Percentiles rank a stretch among this genome's conserved stretches.
phyloP scores from a whole-genome alignment of 202 grass and related monocot genomes.

The Brachypodium distachyon region DNA sequence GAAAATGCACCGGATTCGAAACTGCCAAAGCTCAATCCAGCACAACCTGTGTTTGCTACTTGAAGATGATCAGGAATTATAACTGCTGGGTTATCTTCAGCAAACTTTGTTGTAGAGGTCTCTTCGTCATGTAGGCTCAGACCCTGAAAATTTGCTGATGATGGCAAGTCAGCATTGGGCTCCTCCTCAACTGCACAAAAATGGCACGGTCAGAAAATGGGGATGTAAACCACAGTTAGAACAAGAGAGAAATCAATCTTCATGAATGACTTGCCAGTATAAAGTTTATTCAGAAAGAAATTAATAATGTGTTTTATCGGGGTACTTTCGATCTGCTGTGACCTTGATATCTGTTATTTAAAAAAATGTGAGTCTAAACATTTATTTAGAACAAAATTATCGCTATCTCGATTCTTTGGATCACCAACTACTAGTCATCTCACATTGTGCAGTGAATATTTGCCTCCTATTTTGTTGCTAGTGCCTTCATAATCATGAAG shows the following conservation, averaged over 20 bases:
- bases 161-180: constrained; percentile 37
- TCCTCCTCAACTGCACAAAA: constrained; percentile 57
- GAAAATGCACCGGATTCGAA: constrained; percentile 96
- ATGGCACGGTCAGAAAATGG: background rate
- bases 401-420: too few species aligned
- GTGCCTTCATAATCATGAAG: background rate
- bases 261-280: background rate
- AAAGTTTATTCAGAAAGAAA: background rate
- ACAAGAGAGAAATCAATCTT: constrained; percentile 2
- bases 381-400: too few species aligned
- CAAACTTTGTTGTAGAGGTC: constrained; percentile 23
- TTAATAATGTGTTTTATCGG: background rate
- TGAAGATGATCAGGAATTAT: constrained; percentile 97
- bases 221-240: background rate
- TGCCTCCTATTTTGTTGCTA: background rate
- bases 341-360: background rate
- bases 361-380: too few species aligned
- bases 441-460: background rate
- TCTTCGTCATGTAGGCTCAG: constrained; percentile 74
- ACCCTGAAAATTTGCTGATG: constrained; percentile 58
- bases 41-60: constrained; percentile 81
- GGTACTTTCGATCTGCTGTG: background rate
- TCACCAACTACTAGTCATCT: background rate
- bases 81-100: constrained; percentile 83
- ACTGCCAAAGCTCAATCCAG: constrained; percentile 89